These are phyloP conservation scores for Blyttiomyces sp. DNA, from an alignment of 371 early-diverging fungal genomes.

Conservation along the genomic window DNA sequence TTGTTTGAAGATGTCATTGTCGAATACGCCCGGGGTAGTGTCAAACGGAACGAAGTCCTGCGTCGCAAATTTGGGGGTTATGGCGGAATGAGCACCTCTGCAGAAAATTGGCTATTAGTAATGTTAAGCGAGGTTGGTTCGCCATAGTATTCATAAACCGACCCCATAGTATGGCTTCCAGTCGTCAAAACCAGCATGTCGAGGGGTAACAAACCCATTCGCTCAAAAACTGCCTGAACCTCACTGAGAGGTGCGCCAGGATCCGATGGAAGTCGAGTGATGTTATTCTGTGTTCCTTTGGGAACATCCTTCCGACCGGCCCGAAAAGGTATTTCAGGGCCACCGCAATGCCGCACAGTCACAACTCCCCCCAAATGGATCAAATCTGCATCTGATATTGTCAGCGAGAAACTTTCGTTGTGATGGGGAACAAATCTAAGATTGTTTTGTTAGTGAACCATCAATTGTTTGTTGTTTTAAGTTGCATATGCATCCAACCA, in stretches of 20 bases:
- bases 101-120: neutral
- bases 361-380: slow-evolving; percentile 30
- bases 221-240: slow-evolving; percentile 9
- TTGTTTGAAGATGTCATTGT: slow-evolving; percentile 35
- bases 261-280: slow-evolving; percentile 18
- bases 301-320: slow-evolving; percentile 20
- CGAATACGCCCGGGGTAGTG: slow-evolving; percentile 37
- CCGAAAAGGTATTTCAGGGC: slow-evolving; percentile 23
- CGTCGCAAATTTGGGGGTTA: slow-evolving; percentile 22
- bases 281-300: neutral
- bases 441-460: too few relatives aligned
- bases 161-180: slow-evolving; percentile 34
- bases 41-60: slow-evolving; percentile 36
- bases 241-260: neutral
- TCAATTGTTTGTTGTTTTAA: too few relatives aligned
- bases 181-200: slow-evolving; percentile 30
- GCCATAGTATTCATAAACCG: neutral
- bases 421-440: too few relatives aligned
- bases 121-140: too few relatives aligned
- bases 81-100: slow-evolving; percentile 29
- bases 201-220: slow-evolving; percentile 23
- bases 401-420: neutral
- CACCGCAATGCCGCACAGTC: slow-evolving; percentile 33
- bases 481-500: too few relatives aligned
- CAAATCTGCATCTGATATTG: slow-evolving; percentile 26